phyloP scores from a whole-genome alignment of 2,329 filamentous ascomycete genomes.

The Aspergillus quadricinctus region DNA sequence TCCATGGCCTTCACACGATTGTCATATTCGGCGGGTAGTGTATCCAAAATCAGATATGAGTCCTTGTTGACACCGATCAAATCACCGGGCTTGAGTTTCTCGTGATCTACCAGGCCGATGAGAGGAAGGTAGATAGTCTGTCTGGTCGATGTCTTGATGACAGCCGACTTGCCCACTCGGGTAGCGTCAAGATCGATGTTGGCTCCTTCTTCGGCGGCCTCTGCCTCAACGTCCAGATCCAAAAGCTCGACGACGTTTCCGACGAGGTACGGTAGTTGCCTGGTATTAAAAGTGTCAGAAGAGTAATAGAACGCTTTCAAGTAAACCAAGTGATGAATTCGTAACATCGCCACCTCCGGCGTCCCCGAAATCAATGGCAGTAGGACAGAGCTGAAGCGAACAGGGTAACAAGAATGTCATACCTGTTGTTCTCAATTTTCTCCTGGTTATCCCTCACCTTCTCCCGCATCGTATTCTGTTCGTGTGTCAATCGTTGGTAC shows the following conservation, averaged over 20 bases:
- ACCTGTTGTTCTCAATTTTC: constrained; percentile 99
- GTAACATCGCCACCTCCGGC: neutral
- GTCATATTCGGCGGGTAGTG: constrained; percentile 94
- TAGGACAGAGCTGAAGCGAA: neutral
- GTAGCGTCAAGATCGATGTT: constrained; percentile 98
- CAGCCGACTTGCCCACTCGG: constrained; percentile 92
- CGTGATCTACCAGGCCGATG: constrained; percentile 93
- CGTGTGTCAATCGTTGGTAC: constrained; percentile 86
- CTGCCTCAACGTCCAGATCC: constrained; percentile 91
- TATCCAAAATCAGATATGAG: constrained; percentile 95
- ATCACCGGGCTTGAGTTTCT: constrained; percentile 90
- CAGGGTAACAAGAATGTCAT: constrained; percentile 15
- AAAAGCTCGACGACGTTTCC: constrained; percentile 97
- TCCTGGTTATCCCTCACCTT: constrained; percentile 99
- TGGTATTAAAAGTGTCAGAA: constrained; percentile 36
- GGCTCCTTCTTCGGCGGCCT: constrained; percentile 94
- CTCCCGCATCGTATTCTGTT: constrained; percentile 92
- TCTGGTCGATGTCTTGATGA: constrained; percentile 98
- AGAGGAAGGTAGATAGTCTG: constrained; percentile 98
- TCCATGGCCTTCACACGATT: constrained; percentile 99
- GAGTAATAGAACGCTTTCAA: constrained; percentile 2
- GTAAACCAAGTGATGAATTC: neutral
- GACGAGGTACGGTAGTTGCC: constrained; percentile 95
- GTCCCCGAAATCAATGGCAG: neutral
- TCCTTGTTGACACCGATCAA: constrained; percentile 99